Conservation (phyloP, 495 filamentous ascomycete species). For the Aspergillus sclerotiicarbonarius region DNA sequence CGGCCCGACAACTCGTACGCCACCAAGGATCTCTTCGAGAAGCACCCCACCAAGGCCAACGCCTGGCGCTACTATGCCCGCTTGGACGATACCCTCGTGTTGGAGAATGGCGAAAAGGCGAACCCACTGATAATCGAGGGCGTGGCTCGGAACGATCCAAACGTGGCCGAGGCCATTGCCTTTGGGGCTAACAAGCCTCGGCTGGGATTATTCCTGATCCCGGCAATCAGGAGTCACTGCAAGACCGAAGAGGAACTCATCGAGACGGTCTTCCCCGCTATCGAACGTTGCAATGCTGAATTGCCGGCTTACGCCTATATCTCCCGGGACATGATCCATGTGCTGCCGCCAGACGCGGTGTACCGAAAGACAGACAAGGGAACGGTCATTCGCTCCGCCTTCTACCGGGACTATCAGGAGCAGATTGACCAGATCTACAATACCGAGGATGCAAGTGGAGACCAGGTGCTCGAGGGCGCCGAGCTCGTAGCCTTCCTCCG, state of each 20-base stretch:
- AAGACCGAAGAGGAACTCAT: constrained; percentile 38
- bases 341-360: constrained; percentile 35
- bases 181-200: constrained; percentile 29
- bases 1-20: constrained; percentile 57
- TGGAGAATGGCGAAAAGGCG: constrained; percentile 64
- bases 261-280: constrained; percentile 41
- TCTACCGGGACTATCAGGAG: constrained; percentile 43
- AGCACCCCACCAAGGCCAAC: constrained; percentile 45
- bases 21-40: constrained; percentile 55
- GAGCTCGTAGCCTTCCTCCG: constrained; percentile 22
- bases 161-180: constrained; percentile 29
- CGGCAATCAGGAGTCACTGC: constrained; percentile 20
- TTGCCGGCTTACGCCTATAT: constrained; percentile 48
- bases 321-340: constrained; percentile 48
- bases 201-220: constrained; percentile 43
- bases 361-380: constrained; percentile 52
- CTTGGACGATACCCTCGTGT: constrained; percentile 55
- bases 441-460: constrained; percentile 14
- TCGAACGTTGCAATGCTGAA: constrained; percentile 42
- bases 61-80: constrained; percentile 58
- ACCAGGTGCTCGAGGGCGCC: constrained; percentile 9
- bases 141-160: constrained; percentile 24
- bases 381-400: constrained; percentile 49
- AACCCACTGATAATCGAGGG: constrained; percentile 58
- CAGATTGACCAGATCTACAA: constrained; percentile 45